Conservation (phyloP, 1,284 basidiomycete genomes). For the Rhodotorula sp. region DNA sequence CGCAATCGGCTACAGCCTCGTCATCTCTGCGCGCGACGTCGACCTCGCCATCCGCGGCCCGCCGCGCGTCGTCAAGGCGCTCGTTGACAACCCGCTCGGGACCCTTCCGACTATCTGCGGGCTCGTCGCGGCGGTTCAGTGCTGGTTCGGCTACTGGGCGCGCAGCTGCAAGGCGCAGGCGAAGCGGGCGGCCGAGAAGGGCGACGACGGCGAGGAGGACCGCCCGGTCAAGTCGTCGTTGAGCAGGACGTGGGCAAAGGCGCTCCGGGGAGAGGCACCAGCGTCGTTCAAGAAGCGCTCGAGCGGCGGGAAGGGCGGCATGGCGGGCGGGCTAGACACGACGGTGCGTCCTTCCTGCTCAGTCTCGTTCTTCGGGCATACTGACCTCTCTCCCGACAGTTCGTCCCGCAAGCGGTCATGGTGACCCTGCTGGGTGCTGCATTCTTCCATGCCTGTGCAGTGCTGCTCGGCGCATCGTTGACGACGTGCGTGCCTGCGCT, state of each 20-base stretch:
- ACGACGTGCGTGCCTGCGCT: conserved; percentile 55
- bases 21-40: conserved; percentile 6
- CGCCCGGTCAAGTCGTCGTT: background rate
- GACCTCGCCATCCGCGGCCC: background rate
- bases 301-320: background rate
- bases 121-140: conserved; percentile 33
- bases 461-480: conserved; percentile 76
- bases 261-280: too few species aligned
- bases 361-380: too few species aligned
- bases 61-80: conserved; percentile 10
- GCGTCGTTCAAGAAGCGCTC: too few species aligned
- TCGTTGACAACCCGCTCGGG: conserved; percentile 28
- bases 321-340: conserved; percentile 9
- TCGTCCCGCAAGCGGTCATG: conserved; percentile 53
- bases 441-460: conserved; percentile 57
- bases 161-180: conserved; percentile 11
- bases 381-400: conserved; percentile 11
- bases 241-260: too few species aligned
- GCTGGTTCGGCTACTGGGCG: conserved; percentile 41
- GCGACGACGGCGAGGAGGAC: background rate
- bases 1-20: conserved; percentile 23
- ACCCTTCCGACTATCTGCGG: conserved; percentile 28
- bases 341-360: conserved; percentile 6
- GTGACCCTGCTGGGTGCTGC: conserved; percentile 61
- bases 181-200: background rate